These are phyloP conservation scores for Rhizopogon salebrosus DNA, from an alignment of 768 basidiomycete species.

Conservation along the genomic window DNA sequence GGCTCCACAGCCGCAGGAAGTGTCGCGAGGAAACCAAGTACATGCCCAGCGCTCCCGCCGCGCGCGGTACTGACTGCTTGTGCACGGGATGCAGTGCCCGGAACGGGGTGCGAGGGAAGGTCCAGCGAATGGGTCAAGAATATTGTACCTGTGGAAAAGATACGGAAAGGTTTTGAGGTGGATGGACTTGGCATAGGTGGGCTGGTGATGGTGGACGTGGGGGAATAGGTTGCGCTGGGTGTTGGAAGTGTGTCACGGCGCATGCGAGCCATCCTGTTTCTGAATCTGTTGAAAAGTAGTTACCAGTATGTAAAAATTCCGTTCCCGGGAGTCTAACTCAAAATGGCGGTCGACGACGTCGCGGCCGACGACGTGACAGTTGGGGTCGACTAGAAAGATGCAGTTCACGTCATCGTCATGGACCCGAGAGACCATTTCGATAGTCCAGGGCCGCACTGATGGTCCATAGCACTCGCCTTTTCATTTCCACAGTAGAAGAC, in stretches of 20 bases:
- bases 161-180: conserved; percentile 46
- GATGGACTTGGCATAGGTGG: conserved; percentile 9
- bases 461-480: too few species aligned
- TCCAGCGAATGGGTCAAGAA: conserved; percentile 72
- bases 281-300: not conserved
- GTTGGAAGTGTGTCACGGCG: conserved; percentile 17
- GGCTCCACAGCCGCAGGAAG: conserved; percentile 30
- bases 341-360: not conserved
- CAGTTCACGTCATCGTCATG: not conserved
- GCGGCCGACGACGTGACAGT: not conserved
- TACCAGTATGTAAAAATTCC: not conserved
- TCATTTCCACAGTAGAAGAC: too few species aligned
- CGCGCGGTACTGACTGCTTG: conserved; percentile 63
- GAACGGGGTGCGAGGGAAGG: conserved; percentile 54
- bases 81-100: conserved; percentile 58
- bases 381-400: not conserved
- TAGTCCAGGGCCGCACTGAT: not conserved
- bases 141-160: conserved; percentile 76
- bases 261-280: conserved; percentile 19
- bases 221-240: not conserved
- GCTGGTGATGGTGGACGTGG: conserved; percentile 4
- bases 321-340: not conserved
- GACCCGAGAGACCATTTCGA: not conserved
- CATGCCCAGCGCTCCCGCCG: conserved; percentile 68
- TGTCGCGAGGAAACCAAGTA: conserved; percentile 59